Evolutionary conservation across 345 rosid species (phyloP), one percentile per base, ranked within the genome.

Genomic region (Dovyalis caffra): DNA sequence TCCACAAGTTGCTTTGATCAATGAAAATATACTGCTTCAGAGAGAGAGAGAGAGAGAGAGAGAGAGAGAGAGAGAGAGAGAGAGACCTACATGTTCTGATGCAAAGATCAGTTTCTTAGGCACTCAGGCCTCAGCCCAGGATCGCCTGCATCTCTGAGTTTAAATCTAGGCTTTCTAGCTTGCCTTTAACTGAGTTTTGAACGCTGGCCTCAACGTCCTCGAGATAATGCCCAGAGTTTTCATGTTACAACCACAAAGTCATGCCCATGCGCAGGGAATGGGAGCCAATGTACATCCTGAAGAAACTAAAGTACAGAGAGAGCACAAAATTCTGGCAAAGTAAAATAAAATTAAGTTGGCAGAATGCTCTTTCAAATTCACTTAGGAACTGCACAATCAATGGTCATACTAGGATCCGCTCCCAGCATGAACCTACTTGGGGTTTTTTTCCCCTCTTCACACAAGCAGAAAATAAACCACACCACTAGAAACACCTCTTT

Each of bases 371-470:
- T 32, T 37, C 38, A 45, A 45, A 25, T 64, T 68, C 51, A 57
- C 71, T 68, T 38, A 47, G 66, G 23, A 77, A 69, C 70, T 77
- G 57, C 80, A 79, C 77, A 68, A 5, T 69, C 35, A 67, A 66
- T 70, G 62, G 18, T 68, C 85, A 80, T 80, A 62, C 74, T 70
- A 78, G 87, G 86, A 86, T 81, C 87, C 87, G 32, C 86, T 87
- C 90, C 92, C 79, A 84, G 69, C 82, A 82, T 77, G 89, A 82
- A 82, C 75, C 74, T 16, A 73, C 38, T 16, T 23, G 76, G 81
- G 85, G 69, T 65, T 60, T 77, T 51, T 49, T 60, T 70, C 71
- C 66, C 81, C 80, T 77, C 61, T 43, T 70, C 53, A 64, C 31
- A 67, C 69, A 68, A 38, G 70, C 45, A 31, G 31, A 25, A 81